Evolutionary conservation across 768 basidiomycete species (phyloP).

Genomic region (Rossbeevera mucosa): DNA sequence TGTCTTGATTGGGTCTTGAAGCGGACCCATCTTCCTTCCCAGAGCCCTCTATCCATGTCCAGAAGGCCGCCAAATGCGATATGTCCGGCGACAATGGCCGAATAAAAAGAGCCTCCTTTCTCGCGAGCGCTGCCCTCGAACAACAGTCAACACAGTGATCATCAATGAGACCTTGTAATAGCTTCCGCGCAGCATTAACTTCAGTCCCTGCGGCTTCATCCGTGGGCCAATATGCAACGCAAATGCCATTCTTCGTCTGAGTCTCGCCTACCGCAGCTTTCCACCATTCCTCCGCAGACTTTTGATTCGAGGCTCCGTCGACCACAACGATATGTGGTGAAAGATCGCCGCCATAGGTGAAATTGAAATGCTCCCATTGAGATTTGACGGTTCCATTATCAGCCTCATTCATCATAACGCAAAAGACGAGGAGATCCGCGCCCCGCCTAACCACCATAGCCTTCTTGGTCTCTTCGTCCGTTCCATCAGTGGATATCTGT

Average conservation of each 20-base stretch:
- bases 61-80: conserved; percentile 4
- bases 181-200: neutral
- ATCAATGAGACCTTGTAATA: conserved; percentile 15
- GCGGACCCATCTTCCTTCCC: neutral
- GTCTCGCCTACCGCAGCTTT: neutral
- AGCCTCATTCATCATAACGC: conserved; percentile 8
- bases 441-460: conserved; percentile 16
- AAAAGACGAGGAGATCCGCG: conserved; percentile 27
- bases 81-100: conserved; percentile 12
- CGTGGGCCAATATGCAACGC: conserved; percentile 9
- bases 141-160: conserved; percentile 21
- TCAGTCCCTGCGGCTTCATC: neutral
- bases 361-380: conserved; percentile 26
- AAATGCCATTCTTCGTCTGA: conserved; percentile 2
- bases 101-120: conserved; percentile 13
- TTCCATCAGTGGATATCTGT: neutral
- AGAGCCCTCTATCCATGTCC: conserved; percentile 9
- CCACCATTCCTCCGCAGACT: conserved; percentile 24
- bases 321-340: conserved; percentile 25
- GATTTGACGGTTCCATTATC: conserved; percentile 4
- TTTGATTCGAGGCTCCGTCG: conserved; percentile 12
- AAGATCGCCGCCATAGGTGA: conserved; percentile 25
- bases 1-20: conserved; percentile 7
- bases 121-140: conserved; percentile 2
- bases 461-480: conserved; percentile 8